Evolutionary conservation across 73 alveolate genomes (phyloP), one percentile per base, ranked within the genome.

Genomic region (Paramecium bursaria): DNA sequence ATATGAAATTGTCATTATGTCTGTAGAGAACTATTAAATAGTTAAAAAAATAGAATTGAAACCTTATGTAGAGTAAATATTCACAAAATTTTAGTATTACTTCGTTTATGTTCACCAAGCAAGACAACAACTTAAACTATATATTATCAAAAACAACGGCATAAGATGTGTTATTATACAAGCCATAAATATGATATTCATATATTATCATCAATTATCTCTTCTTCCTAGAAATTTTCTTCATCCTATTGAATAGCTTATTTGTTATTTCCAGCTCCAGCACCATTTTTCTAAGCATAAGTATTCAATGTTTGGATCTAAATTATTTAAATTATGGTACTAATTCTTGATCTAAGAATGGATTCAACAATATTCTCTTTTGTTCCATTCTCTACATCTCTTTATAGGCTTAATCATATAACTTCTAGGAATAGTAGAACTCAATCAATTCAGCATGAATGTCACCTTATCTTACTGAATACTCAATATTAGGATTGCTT

Each of bases 391-490:
- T 93, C 21, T 90, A 87, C 52, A 94, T 75, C 31, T 76, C 74
- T 11, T 46, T 48, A 61, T 77, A 90, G 44, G 98, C 97, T 15
- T 91, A 60, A 55, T 87, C 86, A 53, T 33, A 85, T 35, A 92
- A 86, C 46, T 88, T 61, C 53, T 31, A 47, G 29, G 74, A 19
- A 48, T 88, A 88, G 48, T 51, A 86, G 87, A 57, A 93, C 85
- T 94, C 97, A 10, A 94, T 75, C 4, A 94, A 48, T 52, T 90
- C 88, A 2, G 98, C 95, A 90, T 74, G 94, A 30, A 96, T 94
- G 86, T 96, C 99, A 13, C 97, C 98, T 9, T 91, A 86, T 79
- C 99, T 92, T 3, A 96, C 89, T 31, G 97, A 92, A 27, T 88
- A 90, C 48, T 95, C 99, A 46, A 96, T 94, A 30, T 95, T 96